Percentiles rank a stretch among this genome's conserved stretches.
Evolutionary conservation across 2,329 filamentous ascomycete genomes (phyloP).

Genomic region (Alternaria ventricosa): DNA sequence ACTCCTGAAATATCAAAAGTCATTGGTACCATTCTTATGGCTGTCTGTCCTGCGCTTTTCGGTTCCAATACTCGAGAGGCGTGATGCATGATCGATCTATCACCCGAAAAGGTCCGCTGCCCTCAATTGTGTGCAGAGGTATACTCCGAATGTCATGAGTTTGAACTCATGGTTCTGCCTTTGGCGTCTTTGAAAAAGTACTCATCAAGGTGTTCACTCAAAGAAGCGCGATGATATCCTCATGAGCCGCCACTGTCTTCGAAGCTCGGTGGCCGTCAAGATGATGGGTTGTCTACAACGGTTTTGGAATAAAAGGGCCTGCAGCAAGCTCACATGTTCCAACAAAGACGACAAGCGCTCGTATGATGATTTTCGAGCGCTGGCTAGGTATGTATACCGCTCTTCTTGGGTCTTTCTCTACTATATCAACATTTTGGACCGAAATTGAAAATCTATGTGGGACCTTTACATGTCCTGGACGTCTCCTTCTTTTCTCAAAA

Average conservation of each 20-base stretch:
- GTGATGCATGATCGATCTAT: not conserved
- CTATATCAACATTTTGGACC: not conserved
- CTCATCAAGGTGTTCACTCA: not conserved
- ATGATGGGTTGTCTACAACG: not conserved
- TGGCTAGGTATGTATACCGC: not conserved
- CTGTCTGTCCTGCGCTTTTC: not conserved
- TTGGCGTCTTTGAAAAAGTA: not conserved
- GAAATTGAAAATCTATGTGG: rapidly evolving
- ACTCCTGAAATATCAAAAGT: not conserved
- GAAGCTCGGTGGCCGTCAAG: not conserved
- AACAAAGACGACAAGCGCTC: not conserved
- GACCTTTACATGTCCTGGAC: not conserved
- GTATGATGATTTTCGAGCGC: not conserved
- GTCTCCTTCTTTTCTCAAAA: not conserved
- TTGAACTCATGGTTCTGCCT: not conserved
- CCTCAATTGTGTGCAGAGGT: not conserved
- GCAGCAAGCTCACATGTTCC: not conserved
- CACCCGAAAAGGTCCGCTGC: not conserved
- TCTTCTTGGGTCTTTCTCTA: not conserved
- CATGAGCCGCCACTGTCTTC: not conserved
- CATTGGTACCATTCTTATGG: no score
- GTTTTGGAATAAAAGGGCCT: not conserved
- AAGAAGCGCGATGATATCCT: rapidly evolving
- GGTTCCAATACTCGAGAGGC: not conserved
- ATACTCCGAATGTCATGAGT: not conserved